These are phyloP conservation scores for Ogataea saltuana DNA, from an alignment of 805 yeast species.

Conservation along the genomic window DNA sequence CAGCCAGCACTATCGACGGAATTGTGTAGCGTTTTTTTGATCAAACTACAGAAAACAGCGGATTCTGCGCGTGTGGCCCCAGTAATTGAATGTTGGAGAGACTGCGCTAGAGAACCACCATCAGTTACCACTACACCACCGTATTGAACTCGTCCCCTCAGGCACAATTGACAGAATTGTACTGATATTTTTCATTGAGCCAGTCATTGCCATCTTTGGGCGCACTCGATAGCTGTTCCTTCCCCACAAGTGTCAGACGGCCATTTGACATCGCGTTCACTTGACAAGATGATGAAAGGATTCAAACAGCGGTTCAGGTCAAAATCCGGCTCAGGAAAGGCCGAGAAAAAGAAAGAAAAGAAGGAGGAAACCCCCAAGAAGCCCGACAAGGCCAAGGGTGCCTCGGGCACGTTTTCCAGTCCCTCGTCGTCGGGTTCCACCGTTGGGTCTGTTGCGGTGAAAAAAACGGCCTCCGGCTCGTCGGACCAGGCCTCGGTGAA, in stretches of 20 bases:
- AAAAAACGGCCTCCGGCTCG: conserved; percentile 18
- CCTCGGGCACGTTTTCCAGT: conserved; percentile 10
- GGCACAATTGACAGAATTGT: background rate
- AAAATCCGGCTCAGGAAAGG: conserved; percentile 36
- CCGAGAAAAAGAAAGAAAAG: conserved; percentile 44
- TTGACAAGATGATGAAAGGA: conserved; percentile 75
- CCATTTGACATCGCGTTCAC: too few species aligned
- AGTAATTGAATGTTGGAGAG: background rate
- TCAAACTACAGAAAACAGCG: background rate
- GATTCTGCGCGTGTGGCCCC: conserved; percentile 6
- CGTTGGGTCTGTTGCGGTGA: conserved; percentile 15
- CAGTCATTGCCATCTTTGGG: background rate
- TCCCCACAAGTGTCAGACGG: too few species aligned
- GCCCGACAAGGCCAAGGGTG: conserved; percentile 22
- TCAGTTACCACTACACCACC: too few species aligned
- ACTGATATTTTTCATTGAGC: too few species aligned
- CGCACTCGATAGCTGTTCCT: too few species aligned
- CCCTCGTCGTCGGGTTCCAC: conserved; percentile 13
- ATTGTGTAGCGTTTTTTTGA: background rate
- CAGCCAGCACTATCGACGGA: too few species aligned
- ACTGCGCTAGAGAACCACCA: background rate
- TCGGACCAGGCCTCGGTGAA: conserved; percentile 21
- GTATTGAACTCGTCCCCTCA: background rate
- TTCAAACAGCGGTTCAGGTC: conserved; percentile 59
- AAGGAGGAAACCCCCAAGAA: conserved; percentile 34